Base-by-base conservation (phyloP, 129 eudicot species). In the Flaveria ramosissima region DNA sequence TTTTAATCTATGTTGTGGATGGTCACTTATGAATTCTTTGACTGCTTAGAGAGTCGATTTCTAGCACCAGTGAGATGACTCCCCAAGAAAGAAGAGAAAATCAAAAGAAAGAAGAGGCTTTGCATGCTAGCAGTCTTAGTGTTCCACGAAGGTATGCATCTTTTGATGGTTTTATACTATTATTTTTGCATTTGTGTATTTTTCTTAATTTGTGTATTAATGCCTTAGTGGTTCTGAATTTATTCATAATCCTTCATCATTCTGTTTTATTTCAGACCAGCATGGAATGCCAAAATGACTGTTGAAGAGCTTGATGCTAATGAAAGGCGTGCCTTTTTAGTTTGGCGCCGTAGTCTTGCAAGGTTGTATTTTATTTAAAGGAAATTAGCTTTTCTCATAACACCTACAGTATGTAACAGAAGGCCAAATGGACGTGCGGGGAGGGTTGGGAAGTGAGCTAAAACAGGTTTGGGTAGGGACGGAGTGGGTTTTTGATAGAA, bases 301-400 rank as follows among this genome's bases (percentile, higher is more conserved):
- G 86, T 83, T 15, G 98, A 91, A 78, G 97, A 91, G 87, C 98
- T 91, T 81, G 98, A 94, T 82, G 83, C 83, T 65, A 89, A 87
- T 86, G 98, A 94, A 80, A 91, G 83, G 74, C 89, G 86, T 60
- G 75, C 98, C 50, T 94, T 94, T 79, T 77, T 94, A 70, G 85
- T 82, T 73, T 93, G 98, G 98, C 91, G 98, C 26, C 95, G 97
- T 82, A 85, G 57, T 75, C 98, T 93, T 83, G 98, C 98, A 69
- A 87, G 92, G 98, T 93, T 63, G 65, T 84, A 43, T 73, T 41
- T 61, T 32, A 15, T 47, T 16, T 42, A 21, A 36, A 6, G 36
- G 7, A 70, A 45, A 51, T 19, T 43, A 30, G 16, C 11, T 52
- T 23, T 26, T 14, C 39, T 23, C 36, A 60, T 23, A 27, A 23